Percentiles rank a stretch among this genome's conserved stretches.
Evolutionary conservation across 257 asterid species (phyloP).

Genomic region (Gentiana macrophylla): DNA sequence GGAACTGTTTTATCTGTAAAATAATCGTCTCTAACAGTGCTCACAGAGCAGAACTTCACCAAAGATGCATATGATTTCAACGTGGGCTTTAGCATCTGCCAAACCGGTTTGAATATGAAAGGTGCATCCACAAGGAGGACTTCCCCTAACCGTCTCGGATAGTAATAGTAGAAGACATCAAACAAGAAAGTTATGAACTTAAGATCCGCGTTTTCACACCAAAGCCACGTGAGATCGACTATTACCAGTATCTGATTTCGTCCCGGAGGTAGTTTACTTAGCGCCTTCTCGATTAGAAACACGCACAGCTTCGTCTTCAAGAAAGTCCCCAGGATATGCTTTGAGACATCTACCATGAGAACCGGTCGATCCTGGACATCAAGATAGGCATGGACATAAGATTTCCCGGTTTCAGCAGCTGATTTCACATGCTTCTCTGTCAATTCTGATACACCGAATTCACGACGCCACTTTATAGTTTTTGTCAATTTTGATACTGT

Average conservation of each 20-base stretch:
- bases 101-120: constrained; percentile 75
- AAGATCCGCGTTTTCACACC: constrained; percentile 62
- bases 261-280: constrained; percentile 52
- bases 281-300: constrained; percentile 76
- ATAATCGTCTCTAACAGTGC: constrained; percentile 42
- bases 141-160: constrained; percentile 70
- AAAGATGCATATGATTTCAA: constrained; percentile 74
- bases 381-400: constrained; percentile 51
- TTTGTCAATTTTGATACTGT: constrained; percentile 66
- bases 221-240: constrained; percentile 68
- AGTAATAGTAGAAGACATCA: constrained; percentile 78
- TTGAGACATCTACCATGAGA: constrained; percentile 56
- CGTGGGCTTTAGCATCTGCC: constrained; percentile 81
- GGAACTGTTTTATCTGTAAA: constrained; percentile 61
- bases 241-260: constrained; percentile 60
- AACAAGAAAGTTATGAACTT: constrained; percentile 81
- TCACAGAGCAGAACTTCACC: constrained; percentile 74
- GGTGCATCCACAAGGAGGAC: constrained; percentile 90
- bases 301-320: constrained; percentile 74
- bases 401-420: constrained; percentile 57
- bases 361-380: constrained; percentile 59
- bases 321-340: constrained; percentile 57
- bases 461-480: constrained; percentile 76
- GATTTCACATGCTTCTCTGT: constrained; percentile 55
- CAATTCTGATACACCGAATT: constrained; percentile 67